Evolutionary conservation across 345 rosid genomes (phyloP).

Genomic region (Melaleuca alternifolia): DNA sequence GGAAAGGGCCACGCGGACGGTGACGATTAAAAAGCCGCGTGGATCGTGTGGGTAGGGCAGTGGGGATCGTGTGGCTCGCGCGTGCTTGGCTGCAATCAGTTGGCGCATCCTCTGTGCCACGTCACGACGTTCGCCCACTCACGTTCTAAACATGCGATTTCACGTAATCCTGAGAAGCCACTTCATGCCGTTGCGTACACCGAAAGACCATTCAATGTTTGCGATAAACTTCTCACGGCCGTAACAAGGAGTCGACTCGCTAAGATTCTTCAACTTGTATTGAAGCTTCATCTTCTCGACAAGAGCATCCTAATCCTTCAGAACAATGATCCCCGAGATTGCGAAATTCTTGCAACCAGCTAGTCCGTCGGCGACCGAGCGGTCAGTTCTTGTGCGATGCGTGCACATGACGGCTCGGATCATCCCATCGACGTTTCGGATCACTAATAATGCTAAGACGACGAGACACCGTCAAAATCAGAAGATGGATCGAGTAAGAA

Average conservation of each 20-base stretch:
- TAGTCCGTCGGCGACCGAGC: neutral
- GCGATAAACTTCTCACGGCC: neutral
- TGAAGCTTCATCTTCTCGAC: neutral
- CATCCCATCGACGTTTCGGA: neutral
- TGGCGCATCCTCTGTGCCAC: neutral
- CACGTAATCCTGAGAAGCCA: neutral
- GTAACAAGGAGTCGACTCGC: neutral
- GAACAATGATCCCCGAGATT: neutral
- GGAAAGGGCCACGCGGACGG: neutral
- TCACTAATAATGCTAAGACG: neutral
- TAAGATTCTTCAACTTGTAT: neutral
- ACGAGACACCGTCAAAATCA: neutral
- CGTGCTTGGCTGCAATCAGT: too few relatives aligned
- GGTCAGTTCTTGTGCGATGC: neutral
- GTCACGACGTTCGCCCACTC: neutral
- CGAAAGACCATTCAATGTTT: too few relatives aligned
- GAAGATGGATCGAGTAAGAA: too few relatives aligned
- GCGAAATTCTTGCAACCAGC: neutral
- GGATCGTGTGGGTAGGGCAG: accelerated
- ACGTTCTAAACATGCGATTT: neutral
- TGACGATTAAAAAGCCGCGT: neutral
- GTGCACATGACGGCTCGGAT: neutral
- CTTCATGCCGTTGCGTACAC: neutral
- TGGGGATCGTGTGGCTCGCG: neutral
- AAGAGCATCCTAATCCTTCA: neutral